Base-by-base conservation (phyloP, 306 rosid species). In the Castanea mollissima region DNA sequence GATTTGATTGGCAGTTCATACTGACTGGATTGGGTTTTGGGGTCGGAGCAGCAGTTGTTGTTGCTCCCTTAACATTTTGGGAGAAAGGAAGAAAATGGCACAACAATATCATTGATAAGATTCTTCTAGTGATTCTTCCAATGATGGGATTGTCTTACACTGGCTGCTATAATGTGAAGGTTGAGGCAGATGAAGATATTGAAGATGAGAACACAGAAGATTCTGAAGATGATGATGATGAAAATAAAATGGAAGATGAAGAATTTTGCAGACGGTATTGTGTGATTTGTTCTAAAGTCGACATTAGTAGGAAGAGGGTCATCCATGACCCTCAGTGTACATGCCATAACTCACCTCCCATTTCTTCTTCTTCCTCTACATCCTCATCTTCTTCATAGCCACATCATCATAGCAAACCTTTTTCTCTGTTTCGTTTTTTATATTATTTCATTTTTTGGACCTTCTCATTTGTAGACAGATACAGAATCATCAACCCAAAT, bases 1-100 rank as follows among this genome's bases (percentile, higher is more conserved):
- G 56, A 52, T 12, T 11, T 15, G 46, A 41, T 41, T 41, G 46
- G 46, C 46, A 41, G 11, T 41, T 41, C 46, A 41, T 41, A 62
- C 79, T 64, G 57, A 84, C 81, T 51, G 97, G 97, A 77, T 59
- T 91, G 9, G 99, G 98, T 12, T 94, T 88, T 46, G 99, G 98
- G 56, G 88, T 84, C 18, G 99, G 99, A 86, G 89, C 97, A 5
- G 97, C 92, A 71, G 80, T 81, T 16, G 76, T 87, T 58, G 86
- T 90, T 80, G 84, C 92, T 10, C 86, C 83, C 57, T 73, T 92
- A 59, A 73, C 82, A 81, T 54, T 91, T 55, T 91, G 94, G 95
- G 90, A 88, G 13, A 88, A 74, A 52, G 97, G 93, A 57, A 91
- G 77, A 78, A 87, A 86, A 52, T 94, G 99, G 99, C 78, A 83